phyloP scores from a whole-genome alignment of 139 green algal species.

The Coelastrella sp. region DNA sequence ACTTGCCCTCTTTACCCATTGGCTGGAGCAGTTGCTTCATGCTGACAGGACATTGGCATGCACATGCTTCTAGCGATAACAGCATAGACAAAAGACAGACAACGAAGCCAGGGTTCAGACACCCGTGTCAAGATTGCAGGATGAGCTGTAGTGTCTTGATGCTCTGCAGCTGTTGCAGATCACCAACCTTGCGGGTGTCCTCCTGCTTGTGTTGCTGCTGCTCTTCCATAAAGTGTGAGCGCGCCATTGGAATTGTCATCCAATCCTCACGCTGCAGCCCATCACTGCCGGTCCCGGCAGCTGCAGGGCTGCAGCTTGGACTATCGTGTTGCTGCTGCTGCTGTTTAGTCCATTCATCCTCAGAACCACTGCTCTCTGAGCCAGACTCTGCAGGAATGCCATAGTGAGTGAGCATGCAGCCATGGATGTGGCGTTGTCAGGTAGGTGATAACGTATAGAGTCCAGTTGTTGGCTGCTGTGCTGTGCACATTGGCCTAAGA shows the following conservation, averaged over 20 bases:
- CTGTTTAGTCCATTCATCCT: constrained; percentile 1
- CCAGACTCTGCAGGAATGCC: not conserved
- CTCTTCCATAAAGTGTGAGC: constrained; percentile 28
- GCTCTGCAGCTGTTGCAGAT: too few species aligned
- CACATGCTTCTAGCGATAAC: too few species aligned
- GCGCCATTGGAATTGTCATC: constrained; percentile 79
- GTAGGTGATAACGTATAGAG: not conserved
- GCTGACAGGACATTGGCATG: too few species aligned
- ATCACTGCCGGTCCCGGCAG: not conserved
- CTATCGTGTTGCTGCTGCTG: constrained; percentile 19
- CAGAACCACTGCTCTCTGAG: constrained; percentile 1
- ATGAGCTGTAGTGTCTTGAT: too few species aligned
- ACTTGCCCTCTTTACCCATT: too few species aligned
- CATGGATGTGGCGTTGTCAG: not conserved
- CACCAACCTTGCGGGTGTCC: constrained; percentile 14
- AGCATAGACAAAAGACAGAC: too few species aligned
- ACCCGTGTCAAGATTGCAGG: too few species aligned
- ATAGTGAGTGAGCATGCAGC: not conserved
- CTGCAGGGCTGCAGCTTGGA: constrained; percentile 4
- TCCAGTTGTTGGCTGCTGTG: not conserved
- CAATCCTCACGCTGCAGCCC: constrained; percentile 71
- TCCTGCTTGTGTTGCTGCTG: constrained; percentile 20
- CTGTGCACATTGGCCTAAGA: not conserved
- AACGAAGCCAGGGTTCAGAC: too few species aligned
- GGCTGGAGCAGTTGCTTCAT: too few species aligned